Base-by-base conservation (phyloP, 768 basidiomycete species). In the Hericium erinaceus region DNA sequence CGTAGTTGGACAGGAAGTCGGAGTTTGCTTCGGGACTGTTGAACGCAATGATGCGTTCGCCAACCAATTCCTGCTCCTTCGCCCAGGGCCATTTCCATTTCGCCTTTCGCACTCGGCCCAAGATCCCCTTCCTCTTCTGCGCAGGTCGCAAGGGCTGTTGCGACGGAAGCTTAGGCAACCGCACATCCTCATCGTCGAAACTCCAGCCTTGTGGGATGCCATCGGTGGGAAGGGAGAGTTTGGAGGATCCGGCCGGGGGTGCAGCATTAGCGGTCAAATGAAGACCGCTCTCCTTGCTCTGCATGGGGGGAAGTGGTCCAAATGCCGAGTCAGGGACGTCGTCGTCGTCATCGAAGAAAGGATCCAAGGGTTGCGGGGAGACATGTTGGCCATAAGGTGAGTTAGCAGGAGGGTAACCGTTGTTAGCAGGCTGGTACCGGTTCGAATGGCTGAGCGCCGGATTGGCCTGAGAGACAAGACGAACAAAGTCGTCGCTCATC, bases 41-140 rank as follows among this genome's bases (percentile, higher is more conserved):
- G 68, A 98, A 79, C 13, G 84, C 80, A 57, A 98, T 82, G 55
- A 90, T 71, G 55, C 97, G 78, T 70, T 94, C 89, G 22, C 89
- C 90, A 7, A 74, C 73, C 57, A 80, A 70, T n/a, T 74, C 76
- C 65, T 79, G 73, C 58, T 83, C 81, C 71, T 82, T 89, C 70
- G 82, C 67, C 91, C 91, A 93, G 49, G 90, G 89, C 89, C 90
- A 93, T 68, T 76, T 86, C 86, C 87, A 90, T 58, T 75, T 77
- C 67, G 73, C 40, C 57, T 49, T 56, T 38, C 64, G 68, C 55
- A 72, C 60, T 53, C 63, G 61, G 53, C 59, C 64, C 7, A 57
- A 57, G 10, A 44, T 20, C 13, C 22, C 20, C 8, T 28, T 18
- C 16, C 16, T 24, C 13, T 22, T 57, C n/a, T 40, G 40, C 9